These are phyloP conservation scores for Phanerochaete carnosa DNA, from an alignment of 768 basidiomycete species.

Conservation along the genomic window DNA sequence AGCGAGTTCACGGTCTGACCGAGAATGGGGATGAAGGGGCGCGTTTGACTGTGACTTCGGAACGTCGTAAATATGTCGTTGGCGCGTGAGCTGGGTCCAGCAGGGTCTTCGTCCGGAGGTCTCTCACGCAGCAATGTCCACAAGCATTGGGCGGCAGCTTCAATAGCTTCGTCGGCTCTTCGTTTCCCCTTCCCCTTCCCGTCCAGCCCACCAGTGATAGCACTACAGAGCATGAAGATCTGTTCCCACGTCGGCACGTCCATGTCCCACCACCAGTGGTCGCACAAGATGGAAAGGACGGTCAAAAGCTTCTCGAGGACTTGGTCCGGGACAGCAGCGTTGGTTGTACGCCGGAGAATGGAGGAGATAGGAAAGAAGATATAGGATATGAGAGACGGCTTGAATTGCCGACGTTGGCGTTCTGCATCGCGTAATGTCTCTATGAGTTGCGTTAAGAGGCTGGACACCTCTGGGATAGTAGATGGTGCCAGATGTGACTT, in stretches of 20 bases:
- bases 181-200: conserved; percentile 64
- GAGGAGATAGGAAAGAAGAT: conserved; percentile 85
- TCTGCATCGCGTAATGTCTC: conserved; percentile 42
- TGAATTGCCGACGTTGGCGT: conserved; percentile 36
- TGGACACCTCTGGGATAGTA: conserved; percentile 43
- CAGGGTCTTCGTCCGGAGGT: conserved; percentile 35
- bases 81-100: conserved; percentile 14
- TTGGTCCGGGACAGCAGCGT: conserved; percentile 70
- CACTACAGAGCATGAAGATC: conserved; percentile 71
- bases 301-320: conserved; percentile 72
- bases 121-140: conserved; percentile 58
- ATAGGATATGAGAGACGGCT: conserved; percentile 71
- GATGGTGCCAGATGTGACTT: conserved; percentile 60
- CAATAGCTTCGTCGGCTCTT: conserved; percentile 79
- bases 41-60: conserved; percentile 35
- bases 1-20: conserved; percentile 81
- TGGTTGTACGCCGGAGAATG: conserved; percentile 73
- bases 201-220: conserved; percentile 62
- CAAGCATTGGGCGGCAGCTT: conserved; percentile 70
- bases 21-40: conserved; percentile 67
- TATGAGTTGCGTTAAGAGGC: conserved; percentile 54
- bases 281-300: conserved; percentile 54
- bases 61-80: conserved; percentile 37
- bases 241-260: conserved; percentile 79
- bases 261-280: conserved; percentile 84